These are phyloP conservation scores for Pirum gemmata DNA, from an alignment of 78 protist genomes.

Conservation along the genomic window DNA sequence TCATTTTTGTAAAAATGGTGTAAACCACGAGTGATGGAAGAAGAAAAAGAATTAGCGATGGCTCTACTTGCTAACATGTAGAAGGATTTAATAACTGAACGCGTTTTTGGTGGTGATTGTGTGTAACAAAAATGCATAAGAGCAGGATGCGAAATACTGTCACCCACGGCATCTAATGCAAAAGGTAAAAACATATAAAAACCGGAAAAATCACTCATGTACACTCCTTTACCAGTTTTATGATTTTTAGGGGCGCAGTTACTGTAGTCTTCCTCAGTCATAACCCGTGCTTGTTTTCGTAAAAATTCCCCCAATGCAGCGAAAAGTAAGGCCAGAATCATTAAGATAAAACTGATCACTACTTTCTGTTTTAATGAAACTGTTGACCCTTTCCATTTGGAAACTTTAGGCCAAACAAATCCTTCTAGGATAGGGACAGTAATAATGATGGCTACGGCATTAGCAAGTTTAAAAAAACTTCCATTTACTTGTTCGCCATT, in stretches of 20 bases:
- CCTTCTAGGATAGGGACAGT: constrained; percentile 13
- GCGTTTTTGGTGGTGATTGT: background rate
- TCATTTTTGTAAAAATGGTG: no score
- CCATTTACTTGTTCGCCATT: constrained; percentile 13
- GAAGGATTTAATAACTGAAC: constrained; percentile 17
- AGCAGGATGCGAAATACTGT: background rate
- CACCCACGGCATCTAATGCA: constrained; percentile 12
- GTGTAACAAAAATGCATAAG: constrained; percentile 19
- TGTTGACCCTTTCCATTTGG: constrained; percentile 12
- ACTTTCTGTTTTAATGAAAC: constrained; percentile 29
- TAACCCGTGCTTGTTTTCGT: constrained; percentile 9
- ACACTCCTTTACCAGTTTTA: background rate
- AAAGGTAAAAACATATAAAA: constrained; percentile 25
- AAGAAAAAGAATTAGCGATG: background rate
- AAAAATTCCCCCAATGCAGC: constrained; percentile 10
- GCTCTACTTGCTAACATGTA: background rate
- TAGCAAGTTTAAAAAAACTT: constrained; percentile 17
- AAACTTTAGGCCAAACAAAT: background rate
- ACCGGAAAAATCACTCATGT: background rate
- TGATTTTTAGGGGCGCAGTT: constrained; percentile 38
- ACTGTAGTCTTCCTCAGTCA: no score
- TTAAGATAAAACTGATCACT: background rate
- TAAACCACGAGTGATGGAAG: constrained; percentile 19
- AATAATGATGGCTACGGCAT: constrained; percentile 18
- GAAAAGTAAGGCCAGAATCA: background rate